Evolutionary conservation across 192 early-diverging fungal species (phyloP), one percentile per base, ranked within the genome.

Genomic region (Coemansia sp.): DNA sequence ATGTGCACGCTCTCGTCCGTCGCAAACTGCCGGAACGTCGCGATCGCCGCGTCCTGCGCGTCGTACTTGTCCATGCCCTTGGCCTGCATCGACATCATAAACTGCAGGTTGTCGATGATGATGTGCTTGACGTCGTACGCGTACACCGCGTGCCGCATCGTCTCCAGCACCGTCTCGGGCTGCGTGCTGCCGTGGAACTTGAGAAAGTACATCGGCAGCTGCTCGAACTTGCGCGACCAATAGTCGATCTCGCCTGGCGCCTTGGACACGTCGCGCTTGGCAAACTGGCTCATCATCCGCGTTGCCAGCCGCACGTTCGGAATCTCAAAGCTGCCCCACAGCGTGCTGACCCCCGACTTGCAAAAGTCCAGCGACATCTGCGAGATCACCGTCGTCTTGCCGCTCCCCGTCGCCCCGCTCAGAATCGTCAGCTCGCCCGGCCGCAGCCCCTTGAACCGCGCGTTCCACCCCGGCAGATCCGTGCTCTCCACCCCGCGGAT

Each of bases 301-400:
- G 82, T 83, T 0, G 82, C 83, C 18, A 88, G 66, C 8, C 85
- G 70, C 42, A 82, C 71, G 35, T 87, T 87, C n/a, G 79, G 77
- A 48, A 88, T 86, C 68, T 88, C 87, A 76, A 88, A 88, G 38
- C 83, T 85, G 30, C 87, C 87, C 87, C 87, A 88, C 29, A 88
- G 66, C 3, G 85, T 88, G 51, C 80, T 82, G 18, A 88, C 80
- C 31, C 85, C 85, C 14, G 76, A 79, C 61, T 77, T 63, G 62
- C 85, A 86, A 59, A 81, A 86, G 58, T 86, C 86, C 9, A 88
- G 58, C 54, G 83, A 85, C 53, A 86, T 43, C 39, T 88, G 87
- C 70, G 83, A 86, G 13, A 86, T 70, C 5, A 88, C 69, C 0
- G 87, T 88, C 1, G 87, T 88, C 47, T 88, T 88, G 14, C 87